Base-by-base conservation (phyloP, 2,329 filamentous ascomycete species). In the Pestalotiopsis sp. region DNA sequence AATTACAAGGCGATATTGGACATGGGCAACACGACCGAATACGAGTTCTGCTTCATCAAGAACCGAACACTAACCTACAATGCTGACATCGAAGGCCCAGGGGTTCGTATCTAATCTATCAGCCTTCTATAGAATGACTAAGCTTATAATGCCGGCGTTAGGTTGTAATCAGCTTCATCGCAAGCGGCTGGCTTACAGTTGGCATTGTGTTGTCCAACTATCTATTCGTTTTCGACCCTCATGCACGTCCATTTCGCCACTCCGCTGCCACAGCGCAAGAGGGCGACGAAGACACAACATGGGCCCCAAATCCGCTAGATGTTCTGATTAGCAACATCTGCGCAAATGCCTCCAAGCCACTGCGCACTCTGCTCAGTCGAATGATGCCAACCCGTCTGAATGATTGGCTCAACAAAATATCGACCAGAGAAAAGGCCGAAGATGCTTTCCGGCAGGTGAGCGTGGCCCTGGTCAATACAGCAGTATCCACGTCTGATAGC, bases 401-500 rank as follows among this genome's bases (percentile, higher is more conserved):
- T 31, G 12, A 27, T 20, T 20, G 65, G 65, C 38, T 66, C 20
- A 61, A 60, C 31, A 13, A 23, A 4, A 49, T 66, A 20, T 49
- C 64, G 12, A 56, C 64, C 13, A 60, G 41, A 41, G 65, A 66
- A 31, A 12, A 66, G 56, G 45, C 65, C 3, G 52, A 45, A 60
- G 65, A 58, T 20, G 65, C 65, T 49, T 66, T 66, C n/a, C 36
- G 23, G 56, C n/a, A 66, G 65, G 65, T 59, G 41, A 38, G 65
- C 45, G 3, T 14, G 25, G 27, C 31, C 41, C 41, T 45, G 13
- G 17, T 61, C 5, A 25, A 17, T 14, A n/a, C 23, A 2, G 11
- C 4, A n/a, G 5, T 20, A 59, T 31, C 57, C 17, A n/a, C 13
- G 17, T 12, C 31, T 61, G 59, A 61, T 14, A 7, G 5, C n/a